Percentiles rank a stretch among this genome's conserved stretches.
Evolutionary conservation across 768 basidiomycete species (phyloP).

Genomic region (Paxillus ammoniavirescens): DNA sequence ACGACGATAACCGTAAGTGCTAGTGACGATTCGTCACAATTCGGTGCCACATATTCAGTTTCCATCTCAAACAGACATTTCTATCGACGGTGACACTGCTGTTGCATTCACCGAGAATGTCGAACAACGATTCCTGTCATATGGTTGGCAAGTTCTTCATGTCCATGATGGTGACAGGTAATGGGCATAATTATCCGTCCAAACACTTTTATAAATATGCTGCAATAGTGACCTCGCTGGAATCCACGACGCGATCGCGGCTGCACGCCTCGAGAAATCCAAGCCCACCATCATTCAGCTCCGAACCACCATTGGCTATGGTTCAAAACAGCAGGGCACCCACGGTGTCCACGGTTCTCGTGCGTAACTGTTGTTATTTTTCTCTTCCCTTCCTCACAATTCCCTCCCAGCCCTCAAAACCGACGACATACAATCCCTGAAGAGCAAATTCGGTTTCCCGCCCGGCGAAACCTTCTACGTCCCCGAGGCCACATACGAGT

Average conservation of each 20-base stretch:
- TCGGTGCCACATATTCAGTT: constrained; percentile 1
- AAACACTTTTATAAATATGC: constrained; percentile 8
- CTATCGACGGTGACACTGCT: constrained; percentile 92
- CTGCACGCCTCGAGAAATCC: constrained; percentile 69
- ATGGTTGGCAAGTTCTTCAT: constrained; percentile 92
- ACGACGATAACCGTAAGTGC: constrained; percentile 89
- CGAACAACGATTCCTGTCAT: constrained; percentile 80
- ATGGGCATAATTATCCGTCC: constrained; percentile 14
- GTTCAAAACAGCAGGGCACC: constrained; percentile 90
- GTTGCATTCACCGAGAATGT: constrained; percentile 95
- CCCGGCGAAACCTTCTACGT: constrained; percentile 76
- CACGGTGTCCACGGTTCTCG: constrained; percentile 94
- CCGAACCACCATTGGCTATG: constrained; percentile 90
- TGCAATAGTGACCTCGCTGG: constrained; percentile 64
- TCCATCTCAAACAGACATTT: constrained; percentile 62
- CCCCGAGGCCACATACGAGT: constrained; percentile 66
- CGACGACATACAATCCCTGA: constrained; percentile 82
- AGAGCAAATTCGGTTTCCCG: constrained; percentile 82
- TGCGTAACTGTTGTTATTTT: constrained; percentile 42
- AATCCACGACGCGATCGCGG: constrained; percentile 77
- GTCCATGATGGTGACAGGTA: constrained; percentile 80
- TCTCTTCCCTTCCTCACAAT: constrained; percentile 2
- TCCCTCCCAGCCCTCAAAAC: constrained; percentile 73
- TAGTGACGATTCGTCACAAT: constrained; percentile 8
- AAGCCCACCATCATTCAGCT: constrained; percentile 89